Evolutionary conservation across 106 monocot species (phyloP), one percentile per base, ranked within the genome.

Genomic region (Dioscorea dumetorum): DNA sequence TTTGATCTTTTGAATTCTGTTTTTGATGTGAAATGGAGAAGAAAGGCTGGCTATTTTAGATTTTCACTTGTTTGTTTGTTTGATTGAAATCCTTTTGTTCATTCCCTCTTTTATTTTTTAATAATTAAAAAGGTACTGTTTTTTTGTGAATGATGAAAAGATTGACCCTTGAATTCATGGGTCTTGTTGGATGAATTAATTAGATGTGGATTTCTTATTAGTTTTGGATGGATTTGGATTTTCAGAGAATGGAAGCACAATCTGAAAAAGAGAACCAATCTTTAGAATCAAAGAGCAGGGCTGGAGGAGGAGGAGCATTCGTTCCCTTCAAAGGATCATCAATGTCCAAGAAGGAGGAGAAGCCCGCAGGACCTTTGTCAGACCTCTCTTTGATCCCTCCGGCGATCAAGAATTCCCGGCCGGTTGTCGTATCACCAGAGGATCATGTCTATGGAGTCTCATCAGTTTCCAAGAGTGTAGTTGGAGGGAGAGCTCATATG

Each of bases 331-430:
- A 81, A 61, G 67, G 61, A 48, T 14, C 67, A 49, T 19, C 58
- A 10, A 60, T 12, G 15, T 1, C 75, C 2, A 62, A 19, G 71
- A 77, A 84, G 66, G 82, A 76, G 33, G 78, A 80, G 48, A 78
- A 70, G 68, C 50, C 61, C 3, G 69, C 48, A 12, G 57, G 56
- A 22, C 22, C 59, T 16, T 35, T 64, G 57, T 73, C 84, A 14
- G 80, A 84, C 49, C 82, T 87, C 33, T 78, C 84, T 21, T 71
- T 94, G 11, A 33, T 81, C 3, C 57, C 84, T 1, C 67, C 67
- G 12, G 57, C 53, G 1, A 67, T 66, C 48, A 75, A 62, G 67
- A 63, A 24, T 22, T 67, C 75, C 20, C 57, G 76, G 2, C 8
- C 57, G 5, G 51, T 24, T 33, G 21, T 64, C 0, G 64, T 48